Evolutionary conservation across 2,329 filamentous ascomycete genomes (phyloP), one percentile per base, ranked within the genome.

Genomic region (Clonostachys byssicola): DNA sequence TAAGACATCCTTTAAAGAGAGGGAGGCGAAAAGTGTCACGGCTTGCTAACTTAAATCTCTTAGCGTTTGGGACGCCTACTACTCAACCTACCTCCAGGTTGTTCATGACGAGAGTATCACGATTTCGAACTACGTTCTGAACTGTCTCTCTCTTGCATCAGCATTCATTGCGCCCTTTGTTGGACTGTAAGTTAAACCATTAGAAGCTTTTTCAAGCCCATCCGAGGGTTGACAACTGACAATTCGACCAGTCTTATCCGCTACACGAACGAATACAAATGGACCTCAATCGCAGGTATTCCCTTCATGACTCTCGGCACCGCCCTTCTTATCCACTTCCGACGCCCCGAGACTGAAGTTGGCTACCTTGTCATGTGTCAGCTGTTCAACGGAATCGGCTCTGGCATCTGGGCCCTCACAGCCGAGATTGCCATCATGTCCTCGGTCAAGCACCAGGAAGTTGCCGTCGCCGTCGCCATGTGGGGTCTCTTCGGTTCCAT

Each of bases 401-500:
- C 60, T 16, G 70, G 65, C 10, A 58, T 67, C 41, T 61, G 68
- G 35, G 59, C 60, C 23, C 64, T 64, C 43, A 71, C 69, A 43
- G 70, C 74, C 17, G 73, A 81, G 54, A 65, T 82, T 14, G 73
- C 73, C 39, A 68, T 79, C 45, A 79, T 82, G 64, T 74, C 78
- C 2, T 73, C 72, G 2, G 73, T 73, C 12, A 67, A 65, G 30
- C 76, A 81, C 54, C 68, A 78, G 54, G 68, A 82, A 54, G 68
- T 81, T n/a, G 77, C 79, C 18, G 70, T 74, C 4, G 74, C 71
- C 7, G 72, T 79, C 4, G 78, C 78, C 9, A 68, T 85, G 49
- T 75, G 77, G 52, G 67, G 77, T 33, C 71, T 83, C 3, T 77
- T 78, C 35, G 77, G 79, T 50, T 74, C 74, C 46, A 73, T 83